These are phyloP conservation scores for Dentipellis sp. DNA, from an alignment of 768 basidiomycete species.

Conservation along the genomic window DNA sequence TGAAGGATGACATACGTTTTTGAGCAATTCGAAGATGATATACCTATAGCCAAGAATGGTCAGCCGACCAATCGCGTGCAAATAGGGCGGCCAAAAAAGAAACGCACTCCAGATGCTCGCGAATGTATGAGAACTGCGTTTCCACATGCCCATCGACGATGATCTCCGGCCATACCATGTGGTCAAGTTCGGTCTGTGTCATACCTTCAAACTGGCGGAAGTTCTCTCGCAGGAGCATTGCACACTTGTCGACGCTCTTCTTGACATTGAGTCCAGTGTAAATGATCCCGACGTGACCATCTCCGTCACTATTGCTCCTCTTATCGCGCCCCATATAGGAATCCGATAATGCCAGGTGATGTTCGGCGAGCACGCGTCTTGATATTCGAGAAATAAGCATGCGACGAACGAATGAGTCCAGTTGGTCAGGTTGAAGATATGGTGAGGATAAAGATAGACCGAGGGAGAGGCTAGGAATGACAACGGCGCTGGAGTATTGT, in stretches of 20 bases:
- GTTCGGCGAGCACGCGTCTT: conserved; percentile 79
- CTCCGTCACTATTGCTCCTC: conserved; percentile 19
- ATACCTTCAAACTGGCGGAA: conserved; percentile 31
- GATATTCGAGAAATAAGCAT: conserved; percentile 91
- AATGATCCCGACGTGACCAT: conserved; percentile 73
- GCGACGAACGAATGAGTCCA: conserved; percentile 83
- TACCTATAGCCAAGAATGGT: conserved; percentile 37
- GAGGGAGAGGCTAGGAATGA: conserved; percentile 75
- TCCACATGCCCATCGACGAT: conserved; percentile 64
- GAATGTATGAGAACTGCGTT: conserved; percentile 73
- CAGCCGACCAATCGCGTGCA: not conserved
- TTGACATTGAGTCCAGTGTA: conserved; percentile 66
- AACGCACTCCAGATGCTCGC: conserved; percentile 75
- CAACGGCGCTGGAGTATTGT: conserved; percentile 41
- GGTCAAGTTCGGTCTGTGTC: conserved; percentile 16
- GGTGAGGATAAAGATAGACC: conserved; percentile 82
- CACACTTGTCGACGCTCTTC: conserved; percentile 64
- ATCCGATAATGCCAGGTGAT: conserved; percentile 76
- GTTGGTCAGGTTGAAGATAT: conserved; percentile 63
- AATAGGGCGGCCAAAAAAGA: not conserved
- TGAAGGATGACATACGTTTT: conserved; percentile 52
- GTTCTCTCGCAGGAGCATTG: conserved; percentile 40
- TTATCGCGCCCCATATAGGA: conserved; percentile 29
- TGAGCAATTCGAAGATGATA: conserved; percentile 82
- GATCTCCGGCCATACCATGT: conserved; percentile 49